These are phyloP conservation scores for Fraxinus baroniana DNA, from an alignment of 305 asterid genomes.

Conservation along the genomic window DNA sequence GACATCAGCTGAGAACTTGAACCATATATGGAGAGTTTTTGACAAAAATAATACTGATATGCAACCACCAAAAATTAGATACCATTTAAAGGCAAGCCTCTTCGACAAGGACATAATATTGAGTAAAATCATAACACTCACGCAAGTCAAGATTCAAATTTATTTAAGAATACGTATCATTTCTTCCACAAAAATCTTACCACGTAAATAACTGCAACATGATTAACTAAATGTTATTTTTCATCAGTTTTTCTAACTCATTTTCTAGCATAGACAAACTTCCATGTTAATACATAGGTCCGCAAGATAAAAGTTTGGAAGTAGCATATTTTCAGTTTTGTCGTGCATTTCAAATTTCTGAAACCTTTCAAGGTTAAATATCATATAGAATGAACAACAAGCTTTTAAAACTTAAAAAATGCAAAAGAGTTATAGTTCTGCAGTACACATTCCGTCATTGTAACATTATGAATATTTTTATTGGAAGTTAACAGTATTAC, in stretches of 20 bases:
- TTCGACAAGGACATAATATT: not conserved
- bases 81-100: not conserved
- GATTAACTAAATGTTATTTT: not conserved
- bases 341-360: not conserved
- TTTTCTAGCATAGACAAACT: not conserved
- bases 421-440: not conserved
- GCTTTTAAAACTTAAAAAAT: not conserved
- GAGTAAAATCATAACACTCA: not conserved
- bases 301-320: not conserved
- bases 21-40: constrained; percentile 12
- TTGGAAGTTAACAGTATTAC: not conserved
- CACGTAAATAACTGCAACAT: not conserved
- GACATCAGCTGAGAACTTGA: constrained; percentile 34
- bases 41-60: constrained; percentile 12
- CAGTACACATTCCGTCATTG: not conserved
- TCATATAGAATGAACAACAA: not conserved
- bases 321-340: not conserved
- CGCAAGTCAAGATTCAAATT: not conserved
- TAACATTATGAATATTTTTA: not conserved
- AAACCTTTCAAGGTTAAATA: not conserved
- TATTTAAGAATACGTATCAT: not conserved
- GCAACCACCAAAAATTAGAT: not conserved
- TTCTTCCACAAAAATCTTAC: not conserved
- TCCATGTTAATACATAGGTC: not conserved
- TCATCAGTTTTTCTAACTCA: not conserved